Evolutionary conservation across 768 basidiomycete species (phyloP).

Genomic region (Amanita jacksonii): DNA sequence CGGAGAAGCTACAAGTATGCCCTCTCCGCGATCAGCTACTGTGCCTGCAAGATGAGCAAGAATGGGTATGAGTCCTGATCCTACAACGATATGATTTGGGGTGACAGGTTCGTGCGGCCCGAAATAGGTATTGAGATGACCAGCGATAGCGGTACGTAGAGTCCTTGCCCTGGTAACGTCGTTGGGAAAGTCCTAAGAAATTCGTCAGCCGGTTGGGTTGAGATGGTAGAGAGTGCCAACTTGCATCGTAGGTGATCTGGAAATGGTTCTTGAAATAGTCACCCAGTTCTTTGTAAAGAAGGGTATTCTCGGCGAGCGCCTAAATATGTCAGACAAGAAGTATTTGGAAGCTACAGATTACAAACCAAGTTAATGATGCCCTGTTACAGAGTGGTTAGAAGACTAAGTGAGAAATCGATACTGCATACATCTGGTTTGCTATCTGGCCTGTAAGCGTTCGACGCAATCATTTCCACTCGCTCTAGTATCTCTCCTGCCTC

Average conservation of each 20-base stretch:
- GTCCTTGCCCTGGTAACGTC: no score
- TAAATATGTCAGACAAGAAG: neutral
- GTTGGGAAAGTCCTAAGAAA: no score
- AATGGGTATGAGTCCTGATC: slow-evolving; percentile 11
- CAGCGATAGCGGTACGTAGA: slow-evolving; percentile 10
- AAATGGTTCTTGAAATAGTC: slow-evolving; percentile 12
- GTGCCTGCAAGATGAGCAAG: slow-evolving; percentile 10
- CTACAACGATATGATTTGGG: slow-evolving; percentile 11
- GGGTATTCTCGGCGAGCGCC: slow-evolving; percentile 14
- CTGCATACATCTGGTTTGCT: no score
- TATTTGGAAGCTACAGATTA: neutral
- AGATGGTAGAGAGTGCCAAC: no score
- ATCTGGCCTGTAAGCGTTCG: no score
- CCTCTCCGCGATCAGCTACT: slow-evolving; percentile 12
- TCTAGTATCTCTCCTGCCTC: no score
- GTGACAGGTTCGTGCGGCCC: slow-evolving; percentile 7
- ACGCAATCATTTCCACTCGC: no score
- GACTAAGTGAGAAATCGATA: no score
- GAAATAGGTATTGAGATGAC: slow-evolving; percentile 12
- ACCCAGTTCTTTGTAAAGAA: slow-evolving; percentile 11
- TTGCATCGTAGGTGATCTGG: slow-evolving; percentile 7
- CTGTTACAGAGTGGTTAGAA: no score
- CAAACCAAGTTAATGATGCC: neutral
- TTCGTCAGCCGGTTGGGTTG: no score
- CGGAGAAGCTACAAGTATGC: slow-evolving; percentile 12